Evolutionary conservation across 208 protist species (phyloP), one percentile per base, ranked within the genome.

Genomic region (Wallacemonas sp.): DNA sequence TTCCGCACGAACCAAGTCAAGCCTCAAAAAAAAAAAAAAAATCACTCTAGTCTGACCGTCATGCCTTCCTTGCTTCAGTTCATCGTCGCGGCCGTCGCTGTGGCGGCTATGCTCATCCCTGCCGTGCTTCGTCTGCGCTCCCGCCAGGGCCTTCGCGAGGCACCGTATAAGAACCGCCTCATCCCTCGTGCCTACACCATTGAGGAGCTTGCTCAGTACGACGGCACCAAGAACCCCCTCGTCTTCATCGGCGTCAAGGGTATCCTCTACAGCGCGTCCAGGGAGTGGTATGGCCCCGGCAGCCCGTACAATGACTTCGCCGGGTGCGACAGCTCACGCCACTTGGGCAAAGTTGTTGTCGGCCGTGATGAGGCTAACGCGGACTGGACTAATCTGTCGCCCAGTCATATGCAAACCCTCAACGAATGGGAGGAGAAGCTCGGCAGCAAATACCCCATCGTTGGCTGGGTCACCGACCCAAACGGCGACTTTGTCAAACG

Each of bases 351-450:
- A 66, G 77, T 93, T 55, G 72, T 80, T 14, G 91, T 96, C 2
- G 76, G 85, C 30, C 77, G 77, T 15, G 76, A 89, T 27, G 91
- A 96, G 65, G 75, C 79, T 49, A 94, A 94, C 67, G 80, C 81
- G 11, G 84, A 94, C 63, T 96, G 91, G 89, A 90, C 86, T 11
- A 80, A 64, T n/a, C 87, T 96, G 8, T 75, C 74, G 3, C 67
- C 73, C 15, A 44, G 31, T 2, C 84, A 96, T 62, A 47, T 91
- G 44, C 58, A 77, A 41, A 84, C 72, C 12, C 75, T 96, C n/a
- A 77, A 94, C 36, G 88, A 95, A 58, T 96, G 91, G 91, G 91
- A 94, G 70, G 87, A 88, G 68, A 74, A 73, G 17, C 64, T 96
- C 22, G 70, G 84, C 45, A 80, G 79, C 63, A 96, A 96, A 73